A percentile compares a stretch with the other conserved stretches of the same genome.
phyloP scores from a whole-genome alignment of 2,329 filamentous ascomycete genomes.

The Fusarium camptoceras region DNA sequence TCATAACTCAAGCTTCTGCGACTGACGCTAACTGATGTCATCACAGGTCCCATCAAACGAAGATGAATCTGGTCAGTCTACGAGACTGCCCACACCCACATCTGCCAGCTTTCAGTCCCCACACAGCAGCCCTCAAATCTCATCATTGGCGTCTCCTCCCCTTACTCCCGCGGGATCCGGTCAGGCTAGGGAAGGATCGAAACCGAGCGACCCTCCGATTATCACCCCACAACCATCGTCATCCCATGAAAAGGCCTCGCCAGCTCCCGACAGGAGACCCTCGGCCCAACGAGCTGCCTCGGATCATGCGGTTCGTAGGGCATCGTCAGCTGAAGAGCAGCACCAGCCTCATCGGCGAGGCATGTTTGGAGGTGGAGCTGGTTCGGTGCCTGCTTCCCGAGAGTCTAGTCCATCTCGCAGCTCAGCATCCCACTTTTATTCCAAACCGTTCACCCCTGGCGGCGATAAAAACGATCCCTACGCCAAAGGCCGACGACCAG shows the following conservation, averaged over 20 bases:
- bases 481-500: slow-evolving; percentile 81
- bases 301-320: slow-evolving; percentile 57
- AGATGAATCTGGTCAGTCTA: slow-evolving; percentile 69
- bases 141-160: slow-evolving; percentile 86
- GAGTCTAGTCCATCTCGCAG: slow-evolving; percentile 74
- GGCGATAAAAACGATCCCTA: slow-evolving; percentile 89
- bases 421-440: slow-evolving; percentile 72
- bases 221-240: slow-evolving; percentile 77
- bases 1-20: slow-evolving; percentile 28
- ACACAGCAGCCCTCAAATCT: slow-evolving; percentile 72
- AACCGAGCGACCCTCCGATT: slow-evolving; percentile 58
- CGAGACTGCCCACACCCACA: slow-evolving; percentile 72
- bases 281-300: slow-evolving; percentile 58
- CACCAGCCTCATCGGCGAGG: slow-evolving; percentile 63
- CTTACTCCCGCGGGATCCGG: slow-evolving; percentile 85
- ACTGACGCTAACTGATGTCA: slow-evolving; percentile 46
- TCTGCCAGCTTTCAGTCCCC: slow-evolving; percentile 75
- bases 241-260: slow-evolving; percentile 64
- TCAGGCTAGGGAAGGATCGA: slow-evolving; percentile 53
- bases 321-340: slow-evolving; percentile 55
- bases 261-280: slow-evolving; percentile 55
- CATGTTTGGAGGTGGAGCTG: slow-evolving; percentile 64
- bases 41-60: slow-evolving; percentile 70
- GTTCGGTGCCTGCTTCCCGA: slow-evolving; percentile 68
- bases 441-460: slow-evolving; percentile 80